Evolutionary conservation across 2,329 filamentous ascomycete species (phyloP).

Genomic region (Sporothrix phasma): DNA sequence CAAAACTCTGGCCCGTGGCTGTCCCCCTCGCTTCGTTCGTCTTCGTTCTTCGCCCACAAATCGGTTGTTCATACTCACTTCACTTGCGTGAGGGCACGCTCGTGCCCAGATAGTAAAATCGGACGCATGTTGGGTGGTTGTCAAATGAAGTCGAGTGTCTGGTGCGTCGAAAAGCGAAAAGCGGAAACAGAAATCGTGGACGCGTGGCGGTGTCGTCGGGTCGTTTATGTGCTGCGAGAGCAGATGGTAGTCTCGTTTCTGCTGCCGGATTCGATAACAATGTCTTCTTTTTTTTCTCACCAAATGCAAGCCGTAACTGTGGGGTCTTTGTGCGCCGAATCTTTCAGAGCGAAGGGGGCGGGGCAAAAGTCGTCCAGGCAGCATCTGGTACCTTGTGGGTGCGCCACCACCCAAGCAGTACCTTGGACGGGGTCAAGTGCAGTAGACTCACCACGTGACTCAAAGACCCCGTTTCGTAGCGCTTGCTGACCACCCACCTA

Average conservation of each 20-base stretch:
- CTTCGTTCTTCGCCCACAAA: background rate
- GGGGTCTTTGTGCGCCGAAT: constrained; percentile 16
- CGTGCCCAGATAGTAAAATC: constrained; percentile 91
- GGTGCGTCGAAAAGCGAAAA: background rate
- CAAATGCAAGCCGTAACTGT: constrained; percentile 7
- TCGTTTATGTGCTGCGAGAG: background rate
- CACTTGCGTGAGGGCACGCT: constrained; percentile 92
- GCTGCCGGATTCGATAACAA: constrained; percentile 10
- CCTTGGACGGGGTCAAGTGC: background rate
- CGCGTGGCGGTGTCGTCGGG: background rate
- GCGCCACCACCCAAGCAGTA: background rate
- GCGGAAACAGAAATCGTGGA: no score
- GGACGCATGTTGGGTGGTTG: constrained; percentile 69
- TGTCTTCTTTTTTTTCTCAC: constrained; percentile 16
- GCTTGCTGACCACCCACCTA: background rate
- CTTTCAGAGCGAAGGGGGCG: constrained; percentile 5
- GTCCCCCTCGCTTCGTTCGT: background rate
- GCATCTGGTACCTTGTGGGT: background rate
- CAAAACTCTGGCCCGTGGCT: background rate
- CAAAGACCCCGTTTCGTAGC: background rate
- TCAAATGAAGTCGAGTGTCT: constrained; percentile 6
- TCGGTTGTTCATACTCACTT: constrained; percentile 15
- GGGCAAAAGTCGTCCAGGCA: constrained; percentile 9
- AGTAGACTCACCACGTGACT: constrained; percentile 8
- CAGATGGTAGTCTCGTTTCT: constrained; percentile 9